These are phyloP conservation scores for Eutrema japonicum DNA, from an alignment of 345 rosid genomes.

Conservation along the genomic window DNA sequence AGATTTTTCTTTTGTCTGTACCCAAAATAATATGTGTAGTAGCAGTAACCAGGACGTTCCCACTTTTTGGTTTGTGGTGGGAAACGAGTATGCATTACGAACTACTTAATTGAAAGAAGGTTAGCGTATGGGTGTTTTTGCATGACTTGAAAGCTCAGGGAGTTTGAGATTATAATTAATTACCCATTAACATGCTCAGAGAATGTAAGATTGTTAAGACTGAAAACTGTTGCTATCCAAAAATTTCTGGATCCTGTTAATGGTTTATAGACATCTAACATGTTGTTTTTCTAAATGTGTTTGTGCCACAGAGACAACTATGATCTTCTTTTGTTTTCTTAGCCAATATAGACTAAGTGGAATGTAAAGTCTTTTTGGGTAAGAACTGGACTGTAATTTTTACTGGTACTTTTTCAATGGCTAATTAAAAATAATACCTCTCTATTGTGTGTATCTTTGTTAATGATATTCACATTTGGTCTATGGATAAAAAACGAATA, in stretches of 20 bases:
- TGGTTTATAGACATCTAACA: neutral
- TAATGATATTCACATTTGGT: conserved; percentile 15
- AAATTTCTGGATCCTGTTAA: neutral
- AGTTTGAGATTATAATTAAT: neutral
- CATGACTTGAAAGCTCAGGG: conserved; percentile 1
- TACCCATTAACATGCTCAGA: neutral
- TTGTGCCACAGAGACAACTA: conserved; percentile 4
- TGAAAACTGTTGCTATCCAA: conserved; percentile 1
- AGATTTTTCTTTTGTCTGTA: conserved; percentile 15
- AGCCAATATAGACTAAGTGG: neutral
- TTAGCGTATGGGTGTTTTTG: neutral
- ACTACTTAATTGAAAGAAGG: neutral
- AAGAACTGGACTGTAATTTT: conserved; percentile 11
- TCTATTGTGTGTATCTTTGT: conserved; percentile 5
- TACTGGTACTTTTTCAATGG: neutral
- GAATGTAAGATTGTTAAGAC: conserved; percentile 7
- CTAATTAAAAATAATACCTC: neutral
- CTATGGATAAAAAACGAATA: neutral
- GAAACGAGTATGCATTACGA: neutral
- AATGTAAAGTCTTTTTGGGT: neutral
- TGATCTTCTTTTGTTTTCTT: conserved; percentile 6
- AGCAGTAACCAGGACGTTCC: neutral
- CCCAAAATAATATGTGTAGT: conserved; percentile 2
- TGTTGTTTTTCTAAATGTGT: neutral
- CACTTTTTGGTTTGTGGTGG: conserved; percentile 12